Percentiles rank a stretch among this genome's conserved stretches.
Evolutionary conservation across 345 rosid genomes (phyloP).

Genomic region (Aquilaria sinensis): DNA sequence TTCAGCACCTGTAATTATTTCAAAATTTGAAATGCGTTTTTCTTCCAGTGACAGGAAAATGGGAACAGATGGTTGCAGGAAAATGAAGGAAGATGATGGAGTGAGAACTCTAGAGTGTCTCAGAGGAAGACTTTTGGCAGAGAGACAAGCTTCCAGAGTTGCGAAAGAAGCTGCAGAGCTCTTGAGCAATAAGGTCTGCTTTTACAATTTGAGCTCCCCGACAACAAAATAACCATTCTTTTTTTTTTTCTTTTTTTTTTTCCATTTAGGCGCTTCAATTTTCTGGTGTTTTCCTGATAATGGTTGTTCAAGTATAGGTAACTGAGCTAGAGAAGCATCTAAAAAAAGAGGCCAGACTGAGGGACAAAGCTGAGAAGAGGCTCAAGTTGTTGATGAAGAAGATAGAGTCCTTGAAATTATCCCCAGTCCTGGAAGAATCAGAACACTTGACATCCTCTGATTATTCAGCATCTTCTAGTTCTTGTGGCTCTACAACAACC

Average conservation of each 20-base stretch:
- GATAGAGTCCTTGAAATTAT: conserved; percentile 44
- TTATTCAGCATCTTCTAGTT: conserved; percentile 14
- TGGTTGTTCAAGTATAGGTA: conserved; percentile 30
- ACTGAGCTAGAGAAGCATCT: conserved; percentile 53
- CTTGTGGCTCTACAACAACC: conserved; percentile 34
- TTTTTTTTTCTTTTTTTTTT: not conserved
- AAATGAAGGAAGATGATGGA: conserved; percentile 29
- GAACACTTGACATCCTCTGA: conserved; percentile 35
- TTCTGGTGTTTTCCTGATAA: conserved; percentile 1
- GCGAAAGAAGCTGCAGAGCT: conserved; percentile 69
- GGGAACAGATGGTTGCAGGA: too few relatives aligned
- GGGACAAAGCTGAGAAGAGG: conserved; percentile 66
- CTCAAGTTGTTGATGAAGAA: conserved; percentile 49
- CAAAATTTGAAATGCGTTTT: conserved; percentile 23
- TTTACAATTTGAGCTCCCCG: not conserved
- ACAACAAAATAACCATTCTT: not conserved
- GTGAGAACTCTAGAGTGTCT: conserved; percentile 61
- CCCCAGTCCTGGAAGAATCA: conserved; percentile 23
- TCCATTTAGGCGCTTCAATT: not conserved
- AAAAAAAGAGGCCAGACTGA: conserved; percentile 57
- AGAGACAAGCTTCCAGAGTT: conserved; percentile 73
- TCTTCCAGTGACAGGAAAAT: conserved; percentile 27
- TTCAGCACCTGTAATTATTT: not conserved
- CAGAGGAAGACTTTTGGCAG: conserved; percentile 85
- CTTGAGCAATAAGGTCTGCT: conserved; percentile 47